These are phyloP conservation scores for Elaeis oleifera DNA, from an alignment of 202 grass and related monocot species.

Conservation along the genomic window DNA sequence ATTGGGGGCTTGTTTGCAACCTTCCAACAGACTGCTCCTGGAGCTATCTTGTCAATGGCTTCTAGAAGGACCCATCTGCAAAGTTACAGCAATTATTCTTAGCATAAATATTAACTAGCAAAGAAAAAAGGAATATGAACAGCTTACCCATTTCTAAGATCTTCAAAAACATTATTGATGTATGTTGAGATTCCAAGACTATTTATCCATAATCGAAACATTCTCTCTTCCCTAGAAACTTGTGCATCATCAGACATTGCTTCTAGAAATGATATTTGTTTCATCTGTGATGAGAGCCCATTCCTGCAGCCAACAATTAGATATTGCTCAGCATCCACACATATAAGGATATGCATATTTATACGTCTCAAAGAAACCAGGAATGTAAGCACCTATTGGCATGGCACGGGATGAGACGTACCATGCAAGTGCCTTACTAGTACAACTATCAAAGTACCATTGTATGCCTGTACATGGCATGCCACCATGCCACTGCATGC, in stretches of 20 bases:
- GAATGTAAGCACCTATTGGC: too few species aligned
- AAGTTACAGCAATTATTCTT: slow-evolving; percentile 10
- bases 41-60: slow-evolving; percentile 72
- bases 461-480: too few species aligned
- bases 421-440: too few species aligned
- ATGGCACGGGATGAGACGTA: too few species aligned
- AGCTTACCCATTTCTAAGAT: slow-evolving; percentile 87
- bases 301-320: slow-evolving; percentile 52
- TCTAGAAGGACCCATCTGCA: slow-evolving; percentile 85
- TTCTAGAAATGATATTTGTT: slow-evolving; percentile 74
- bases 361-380: not conserved
- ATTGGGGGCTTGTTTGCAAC: slow-evolving; percentile 78
- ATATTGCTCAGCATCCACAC: slow-evolving; percentile 2
- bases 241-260: slow-evolving; percentile 70
- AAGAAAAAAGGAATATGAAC: not conserved
- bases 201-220: slow-evolving; percentile 91
- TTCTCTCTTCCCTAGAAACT: slow-evolving; percentile 88
- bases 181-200: slow-evolving; percentile 89
- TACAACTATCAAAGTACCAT: too few species aligned
- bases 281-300: slow-evolving; percentile 83
- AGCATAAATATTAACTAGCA: slow-evolving; percentile 8
- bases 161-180: slow-evolving; percentile 97
- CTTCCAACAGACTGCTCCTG: slow-evolving; percentile 87
- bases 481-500: too few species aligned
- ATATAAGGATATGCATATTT: slow-evolving; percentile 6